Evolutionary conservation across 257 asterid genomes (phyloP).

Genomic region (Ajuga chamaepitys): DNA sequence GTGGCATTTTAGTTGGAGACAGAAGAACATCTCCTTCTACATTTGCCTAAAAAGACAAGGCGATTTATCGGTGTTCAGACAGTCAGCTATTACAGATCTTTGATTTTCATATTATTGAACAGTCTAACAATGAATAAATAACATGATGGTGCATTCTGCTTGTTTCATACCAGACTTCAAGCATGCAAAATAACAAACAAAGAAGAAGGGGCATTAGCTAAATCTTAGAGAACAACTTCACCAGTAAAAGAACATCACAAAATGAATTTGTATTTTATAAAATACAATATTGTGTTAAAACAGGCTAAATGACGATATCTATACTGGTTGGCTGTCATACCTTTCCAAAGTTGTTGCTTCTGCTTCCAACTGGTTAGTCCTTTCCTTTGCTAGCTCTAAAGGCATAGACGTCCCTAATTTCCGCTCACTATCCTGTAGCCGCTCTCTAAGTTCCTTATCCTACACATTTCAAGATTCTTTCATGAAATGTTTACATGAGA

Average conservation of each 20-base stretch:
- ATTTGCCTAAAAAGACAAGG: neutral
- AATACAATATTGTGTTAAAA: neutral
- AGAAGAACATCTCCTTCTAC: neutral
- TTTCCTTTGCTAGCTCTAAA: constrained; percentile 61
- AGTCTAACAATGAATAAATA: neutral
- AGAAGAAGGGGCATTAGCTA: neutral
- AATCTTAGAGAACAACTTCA: neutral
- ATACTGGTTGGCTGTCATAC: constrained; percentile 24
- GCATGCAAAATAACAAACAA: neutral
- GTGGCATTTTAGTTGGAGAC: too few species aligned
- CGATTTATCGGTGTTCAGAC: neutral
- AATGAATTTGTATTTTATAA: neutral
- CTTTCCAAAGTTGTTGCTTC: constrained; percentile 78
- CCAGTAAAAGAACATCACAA: neutral
- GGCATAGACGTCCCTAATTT: constrained; percentile 91
- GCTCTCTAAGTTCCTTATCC: constrained; percentile 75
- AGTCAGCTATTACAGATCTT: neutral
- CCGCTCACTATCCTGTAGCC: constrained; percentile 85
- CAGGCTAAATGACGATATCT: neutral
- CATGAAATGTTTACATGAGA: neutral
- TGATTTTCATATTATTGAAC: neutral
- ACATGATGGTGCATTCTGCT: neutral
- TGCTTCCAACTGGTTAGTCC: constrained; percentile 69
- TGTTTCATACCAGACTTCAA: neutral
- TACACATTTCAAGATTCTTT: constrained; percentile 14